Base-by-base conservation (phyloP, 2,329 filamentous ascomycete genomes). In the Dactylellina parvicollis region DNA sequence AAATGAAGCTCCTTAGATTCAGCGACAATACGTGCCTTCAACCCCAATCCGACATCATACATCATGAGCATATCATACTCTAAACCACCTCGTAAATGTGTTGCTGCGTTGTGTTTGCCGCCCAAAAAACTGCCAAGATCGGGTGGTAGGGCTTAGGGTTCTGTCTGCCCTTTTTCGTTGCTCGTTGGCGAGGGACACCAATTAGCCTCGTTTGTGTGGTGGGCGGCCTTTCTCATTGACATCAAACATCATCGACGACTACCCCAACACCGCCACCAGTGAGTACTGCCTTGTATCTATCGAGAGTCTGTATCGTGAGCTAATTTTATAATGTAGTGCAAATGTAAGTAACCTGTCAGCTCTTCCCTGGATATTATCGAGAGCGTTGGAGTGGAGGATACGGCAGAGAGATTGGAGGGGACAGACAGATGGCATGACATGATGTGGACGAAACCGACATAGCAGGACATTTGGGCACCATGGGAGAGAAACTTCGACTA, bases 281-380 rank as follows among this genome's bases (percentile, higher is more conserved):
- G 77, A 74, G 77, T 72, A 72, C 52, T 75, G 38, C 59, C 56
- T 24, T 28, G 50, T 20, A 38, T 28, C 26, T 8, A 56, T 42
- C 28, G 47, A 32, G 10, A 24, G 34, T 60, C 38, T 34, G 22
- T 34, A 28, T 57, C 50, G 50, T 18, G n/a, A 59, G 80, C 86
- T 89, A 83, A 89, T 38, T 59, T 50, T 44, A 78, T 75, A 76
- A 78, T 82, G 80, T 79, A 94, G 91, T 95, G 91, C 91, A 95
- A 89, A 95, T 95, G 91, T 94, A 88, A 90, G 90, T 77, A 30
- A 24, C 28, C 34, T 65, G 75, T 75, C 82, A 75, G 73, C 65
- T 9, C 16, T 38, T 46, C 55, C 28, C 46, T 49, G 26, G 59
- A 57, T 42, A 50, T 44, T 4, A 36, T 44, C 36, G 22, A 18